A percentile compares a stretch with the other conserved stretches of the same genome.
Conservation (phyloP, 177 flowering plant species). For the Vitis hybrid region DNA sequence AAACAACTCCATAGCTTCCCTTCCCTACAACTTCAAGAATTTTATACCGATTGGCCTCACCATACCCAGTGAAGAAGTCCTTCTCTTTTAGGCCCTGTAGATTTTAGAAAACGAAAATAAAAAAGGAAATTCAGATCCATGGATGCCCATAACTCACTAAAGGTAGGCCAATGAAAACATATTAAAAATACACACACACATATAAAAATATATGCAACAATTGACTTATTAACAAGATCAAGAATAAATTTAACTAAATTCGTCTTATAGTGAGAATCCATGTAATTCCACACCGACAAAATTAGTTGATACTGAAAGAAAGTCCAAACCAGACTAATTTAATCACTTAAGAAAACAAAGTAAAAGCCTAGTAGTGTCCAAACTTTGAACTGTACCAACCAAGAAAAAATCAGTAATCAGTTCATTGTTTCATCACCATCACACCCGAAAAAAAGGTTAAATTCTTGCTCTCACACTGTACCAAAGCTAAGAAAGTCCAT, state of each 20-base stretch:
- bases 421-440: too few relatives aligned
- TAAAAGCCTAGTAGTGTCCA: not conserved
- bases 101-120: conserved; percentile 1
- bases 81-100: conserved; percentile 52
- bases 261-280: not conserved
- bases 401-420: too few relatives aligned
- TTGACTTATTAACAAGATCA: too few relatives aligned
- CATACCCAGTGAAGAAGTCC: conserved; percentile 76
- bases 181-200: too few relatives aligned
- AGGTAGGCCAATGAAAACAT: too few relatives aligned
- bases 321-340: not conserved
- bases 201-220: not conserved
- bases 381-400: not conserved
- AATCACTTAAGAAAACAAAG: not conserved
- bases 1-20: conserved; percentile 87
- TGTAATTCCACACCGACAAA: not conserved
- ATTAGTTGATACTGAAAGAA: not conserved
- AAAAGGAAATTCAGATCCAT: not conserved
- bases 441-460: too few relatives aligned
- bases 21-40: conserved; percentile 77
- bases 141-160: not conserved
- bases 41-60: conserved; percentile 70
- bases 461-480: too few relatives aligned
- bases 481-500: not conserved
- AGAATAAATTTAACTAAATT: not conserved